Conservation (phyloP, 73 alveolate species). For the Uronychia binucleata region DNA sequence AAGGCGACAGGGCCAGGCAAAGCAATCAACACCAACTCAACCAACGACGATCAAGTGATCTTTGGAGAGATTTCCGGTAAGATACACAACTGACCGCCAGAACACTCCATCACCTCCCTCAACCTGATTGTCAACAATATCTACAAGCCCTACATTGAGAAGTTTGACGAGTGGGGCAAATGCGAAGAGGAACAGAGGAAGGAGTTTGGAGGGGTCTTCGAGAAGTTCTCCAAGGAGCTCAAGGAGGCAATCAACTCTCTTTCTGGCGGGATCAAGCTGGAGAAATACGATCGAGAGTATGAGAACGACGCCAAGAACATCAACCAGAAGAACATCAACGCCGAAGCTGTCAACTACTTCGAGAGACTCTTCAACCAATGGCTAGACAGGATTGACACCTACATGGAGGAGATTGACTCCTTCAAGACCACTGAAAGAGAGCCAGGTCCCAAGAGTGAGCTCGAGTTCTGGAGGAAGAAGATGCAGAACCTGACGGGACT, state of each 20-base stretch:
- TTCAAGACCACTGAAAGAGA: slow-evolving; percentile 74
- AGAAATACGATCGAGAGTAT: slow-evolving; percentile 63
- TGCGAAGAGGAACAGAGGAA: slow-evolving; percentile 76
- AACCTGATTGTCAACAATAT: slow-evolving; percentile 60
- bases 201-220: slow-evolving; percentile 68
- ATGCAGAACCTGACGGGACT: slow-evolving; percentile 88
- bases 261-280: slow-evolving; percentile 44
- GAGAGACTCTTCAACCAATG: slow-evolving; percentile 65
- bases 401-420: slow-evolving; percentile 69
- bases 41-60: slow-evolving; percentile 73
- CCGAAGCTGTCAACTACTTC: slow-evolving; percentile 59
- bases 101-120: slow-evolving; percentile 67
- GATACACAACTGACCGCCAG: slow-evolving; percentile 6
- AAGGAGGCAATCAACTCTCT: slow-evolving; percentile 65
- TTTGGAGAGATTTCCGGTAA: slow-evolving; percentile 76
- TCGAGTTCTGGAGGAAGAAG: slow-evolving; percentile 76
- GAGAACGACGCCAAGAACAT: slow-evolving; percentile 60
- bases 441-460: slow-evolving; percentile 80
- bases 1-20: slow-evolving; percentile 66
- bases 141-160: slow-evolving; percentile 60
- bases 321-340: slow-evolving; percentile 34
- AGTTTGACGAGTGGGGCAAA: slow-evolving; percentile 70
- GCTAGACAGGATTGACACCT: slow-evolving; percentile 73
- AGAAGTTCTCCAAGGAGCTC: slow-evolving; percentile 73
- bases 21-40: slow-evolving; percentile 51